These are phyloP conservation scores for Phoma sp. DNA, from an alignment of 2,329 filamentous ascomycete species.

Conservation along the genomic window DNA sequence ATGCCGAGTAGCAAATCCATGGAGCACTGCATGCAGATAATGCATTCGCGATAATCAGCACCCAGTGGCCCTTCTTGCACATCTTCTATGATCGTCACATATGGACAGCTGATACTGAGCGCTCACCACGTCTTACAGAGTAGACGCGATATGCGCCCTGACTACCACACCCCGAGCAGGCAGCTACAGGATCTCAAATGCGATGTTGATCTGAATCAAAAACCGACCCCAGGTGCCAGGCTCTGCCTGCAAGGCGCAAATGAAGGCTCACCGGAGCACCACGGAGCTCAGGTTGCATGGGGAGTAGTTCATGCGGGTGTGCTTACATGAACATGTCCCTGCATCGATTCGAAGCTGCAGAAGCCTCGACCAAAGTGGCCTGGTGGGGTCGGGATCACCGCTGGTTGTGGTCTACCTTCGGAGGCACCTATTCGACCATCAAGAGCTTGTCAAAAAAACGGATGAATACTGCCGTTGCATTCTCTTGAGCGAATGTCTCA, in stretches of 20 bases:
- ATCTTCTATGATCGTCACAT: not conserved
- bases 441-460: not conserved
- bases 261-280: not conserved
- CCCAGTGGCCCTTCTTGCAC: not conserved
- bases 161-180: not conserved
- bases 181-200: not conserved
- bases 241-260: not conserved
- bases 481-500: not conserved
- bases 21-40: not conserved
- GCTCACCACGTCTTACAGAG: too few species aligned
- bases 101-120: not conserved
- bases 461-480: not conserved
- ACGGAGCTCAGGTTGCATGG: not conserved
- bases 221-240: not conserved
- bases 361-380: not conserved
- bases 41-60: not conserved
- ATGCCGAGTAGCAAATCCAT: not conserved
- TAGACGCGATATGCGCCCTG: not conserved
- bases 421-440: too few species aligned
- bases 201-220: not conserved
- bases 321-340: not conserved
- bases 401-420: not conserved
- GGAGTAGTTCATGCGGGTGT: not conserved
- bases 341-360: not conserved
- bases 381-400: not conserved